Evolutionary conservation across 2,329 filamentous ascomycete species (phyloP), one percentile per base, ranked within the genome.

Genomic region (Neocucurbitaria cava): DNA sequence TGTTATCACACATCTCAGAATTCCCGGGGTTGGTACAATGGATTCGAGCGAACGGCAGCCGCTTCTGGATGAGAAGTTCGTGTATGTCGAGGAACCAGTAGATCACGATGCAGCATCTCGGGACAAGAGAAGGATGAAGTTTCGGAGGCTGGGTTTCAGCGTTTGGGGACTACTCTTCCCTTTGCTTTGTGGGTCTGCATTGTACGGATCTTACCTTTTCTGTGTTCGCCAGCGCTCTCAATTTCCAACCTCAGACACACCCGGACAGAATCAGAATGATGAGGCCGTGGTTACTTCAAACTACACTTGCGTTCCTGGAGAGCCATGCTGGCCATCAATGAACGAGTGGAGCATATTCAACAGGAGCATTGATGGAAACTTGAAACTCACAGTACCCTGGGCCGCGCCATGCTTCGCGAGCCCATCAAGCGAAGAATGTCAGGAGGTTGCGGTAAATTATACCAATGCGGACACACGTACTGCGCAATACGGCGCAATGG

Each of bases 281-380:
- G 36, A 46, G 2, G 26, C 2, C 15, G 13, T 44, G 11, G n/a
- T 36, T 6, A 21, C 49, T 2, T 68, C 59, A 3, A 73, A 68
- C 26, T 73, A 72, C 48, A 70, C 70, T 26, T 75, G 72, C 46
- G 55, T 61, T 52, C 77, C 77, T 2, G 67, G 66, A 5, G 72
- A 79, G 46, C 42, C 54, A 21, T 79, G 77, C 43, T 75, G 72
- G 72, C 71, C 71, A 11, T 66, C 64, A 1, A 33, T 51, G n/a
- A 59, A 7, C n/a, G 58, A 73, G 15, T 75, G 72, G 72, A 58
- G 54, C 13, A 40, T 57, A 4, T 75, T 75, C 62, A 74, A 75
- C 38, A 61, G 62, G 26, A 72, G 67, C 48, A 67, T 75, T 38
- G 45, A 58, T 28, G 72, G 72, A 20, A 64, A 66, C 20, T 60